Base-by-base conservation (phyloP, 768 basidiomycete species). In the Suillus lakei region DNA sequence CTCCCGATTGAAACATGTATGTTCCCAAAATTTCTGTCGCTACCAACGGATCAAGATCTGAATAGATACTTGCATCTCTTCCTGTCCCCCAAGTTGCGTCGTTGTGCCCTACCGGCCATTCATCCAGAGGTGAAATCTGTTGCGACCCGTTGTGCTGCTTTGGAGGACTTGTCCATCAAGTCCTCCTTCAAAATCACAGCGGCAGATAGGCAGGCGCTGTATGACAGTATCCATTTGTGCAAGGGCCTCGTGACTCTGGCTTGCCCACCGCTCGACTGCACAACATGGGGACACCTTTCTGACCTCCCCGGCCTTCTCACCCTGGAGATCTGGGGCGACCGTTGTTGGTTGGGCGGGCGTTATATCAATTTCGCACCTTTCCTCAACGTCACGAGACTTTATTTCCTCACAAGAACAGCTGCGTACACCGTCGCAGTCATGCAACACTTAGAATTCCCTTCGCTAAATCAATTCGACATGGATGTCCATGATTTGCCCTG, bases 271-370 rank as follows among this genome's bases (percentile, higher is more conserved):
- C 56, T 58, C 23, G 8, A 39, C 23, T 58, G 23, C 23, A 16
- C 36, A 59, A 18, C 56, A 59, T 59, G 38, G 56, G 38, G 16
- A 6, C 26, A 59, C 38, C 38, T 59, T 28, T 59, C 56, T 5
- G 21, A 59, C 16, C 26, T 59, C 26, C 56, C 56, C 3, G 39
- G 38, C 10, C 56, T 59, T 39, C 38, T 39, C 5, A 12, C 26
- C 10, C 23, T 59, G 5, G 16, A 26, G 5, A 59, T 59, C 5
- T 34, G 26, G 38, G 56, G 28, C 18, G 26, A 18, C 26, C 9
- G 26, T 18, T 3, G 15, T 18, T 26, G 9, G 26, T 58, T 39
- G 5, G 38, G 16, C 18, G 1, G 2, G 38, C 9, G 3, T 39
- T 12, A 59, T 39, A 2, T 28, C 38, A 18, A 39, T 12, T 39